Evolutionary conservation across 2,329 filamentous ascomycete species (phyloP).

Genomic region (Diaporthe sp.): DNA sequence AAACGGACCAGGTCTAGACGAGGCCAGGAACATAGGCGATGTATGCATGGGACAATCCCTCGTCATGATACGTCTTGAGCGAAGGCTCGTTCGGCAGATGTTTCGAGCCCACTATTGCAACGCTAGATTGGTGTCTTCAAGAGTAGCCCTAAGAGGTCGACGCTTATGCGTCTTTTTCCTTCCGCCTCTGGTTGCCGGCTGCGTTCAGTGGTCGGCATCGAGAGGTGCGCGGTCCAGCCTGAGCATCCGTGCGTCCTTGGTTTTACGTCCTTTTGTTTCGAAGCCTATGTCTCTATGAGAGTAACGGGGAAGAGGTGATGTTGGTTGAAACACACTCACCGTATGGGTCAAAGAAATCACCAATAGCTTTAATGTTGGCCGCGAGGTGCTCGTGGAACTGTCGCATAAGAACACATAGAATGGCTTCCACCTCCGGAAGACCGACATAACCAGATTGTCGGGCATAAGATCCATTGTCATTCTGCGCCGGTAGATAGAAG

Average conservation of each 20-base stretch:
- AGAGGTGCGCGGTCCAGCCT: background rate
- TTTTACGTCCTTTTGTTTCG: background rate
- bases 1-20: constrained; percentile 30
- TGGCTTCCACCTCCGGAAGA: background rate
- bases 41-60: background rate
- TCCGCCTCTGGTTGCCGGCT: background rate
- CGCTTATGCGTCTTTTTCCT: background rate
- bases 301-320: background rate
- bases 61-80: constrained; percentile 1
- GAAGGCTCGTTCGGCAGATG: constrained; percentile 25
- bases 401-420: background rate
- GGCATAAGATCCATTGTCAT: background rate
- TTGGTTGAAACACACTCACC: background rate
- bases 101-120: background rate
- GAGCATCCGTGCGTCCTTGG: background rate
- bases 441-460: background rate
- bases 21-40: background rate
- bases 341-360: background rate
- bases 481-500: background rate
- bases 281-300: background rate
- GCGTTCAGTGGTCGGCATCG: background rate
- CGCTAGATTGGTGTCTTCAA: background rate
- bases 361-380: no score
- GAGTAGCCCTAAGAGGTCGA: background rate
- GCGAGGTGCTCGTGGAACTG: background rate